Evolutionary conservation across 2,329 filamentous ascomycete genomes (phyloP), one percentile per base, ranked within the genome.

Genomic region (Calcarisporium arbuscula): DNA sequence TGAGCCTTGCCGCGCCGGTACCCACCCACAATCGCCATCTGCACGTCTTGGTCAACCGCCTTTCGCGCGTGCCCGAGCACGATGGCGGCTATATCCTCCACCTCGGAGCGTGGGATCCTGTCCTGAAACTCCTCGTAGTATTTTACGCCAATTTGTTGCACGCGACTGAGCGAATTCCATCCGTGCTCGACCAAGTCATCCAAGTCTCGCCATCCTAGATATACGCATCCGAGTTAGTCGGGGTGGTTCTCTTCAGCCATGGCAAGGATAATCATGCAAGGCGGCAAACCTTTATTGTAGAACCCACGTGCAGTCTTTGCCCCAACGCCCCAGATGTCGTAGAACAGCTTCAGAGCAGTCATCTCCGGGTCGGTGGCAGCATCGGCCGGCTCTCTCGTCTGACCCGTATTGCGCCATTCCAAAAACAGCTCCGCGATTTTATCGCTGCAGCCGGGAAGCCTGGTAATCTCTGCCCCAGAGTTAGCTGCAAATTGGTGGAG

Each of bases 111-210:
- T 0, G 85, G 73, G 5, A 96, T 85, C 11, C 74, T 77, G 12
- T 70, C 59, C 29, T 74, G 64, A 36, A 98, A 84, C 43, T 96
- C 90, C 21, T 94, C 83, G 54, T 94, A 95, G 60, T 80, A 95
- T 54, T 96, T 96, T 28, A 95, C 67, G 0, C 92, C 90, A 36
- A 96, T 94, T 54, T 96, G 88, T 57, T 95, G 90, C 2, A 86
- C 83, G 10, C 88, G 77, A 1, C 72, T 82, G 2, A 96, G 66
- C 0, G 58, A 68, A 15, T 67, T 55, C 90, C 90, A 96, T 9
- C 85, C 88, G 48, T 79, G 73, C 50, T 94, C 84, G 26, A 95
- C 68, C 4, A 96, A 65, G 48, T 96, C 89, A 49, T 95, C 87
- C 1, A 95, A 65, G 40, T 92, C 83, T 40, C 77, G 72, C 85